Evolutionary conservation across 345 rosid species (phyloP).

Genomic region (Combretum micranthum): DNA sequence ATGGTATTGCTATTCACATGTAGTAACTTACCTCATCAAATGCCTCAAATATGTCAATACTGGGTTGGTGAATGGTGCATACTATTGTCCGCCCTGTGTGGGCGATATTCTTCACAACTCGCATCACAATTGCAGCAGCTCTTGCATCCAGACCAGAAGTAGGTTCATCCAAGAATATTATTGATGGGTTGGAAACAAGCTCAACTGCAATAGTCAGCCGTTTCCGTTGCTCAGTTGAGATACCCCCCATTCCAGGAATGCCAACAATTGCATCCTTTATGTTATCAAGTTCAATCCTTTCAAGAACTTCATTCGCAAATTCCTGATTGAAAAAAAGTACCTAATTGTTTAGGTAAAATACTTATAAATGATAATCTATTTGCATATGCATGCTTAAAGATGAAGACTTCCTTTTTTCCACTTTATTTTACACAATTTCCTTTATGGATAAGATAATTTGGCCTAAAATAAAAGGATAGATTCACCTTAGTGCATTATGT

Average conservation of each 20-base stretch:
- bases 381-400: neutral
- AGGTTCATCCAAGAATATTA: conserved; percentile 64
- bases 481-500: no score
- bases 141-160: conserved; percentile 62
- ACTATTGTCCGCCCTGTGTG: no score
- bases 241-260: conserved; percentile 32
- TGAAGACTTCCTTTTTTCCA: neutral
- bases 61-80: no score
- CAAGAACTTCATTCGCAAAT: conserved; percentile 42
- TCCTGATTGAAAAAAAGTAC: conserved; percentile 17
- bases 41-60: conserved; percentile 51
- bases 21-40: conserved; percentile 39
- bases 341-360: neutral
- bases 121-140: conserved; percentile 63
- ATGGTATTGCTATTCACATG: neutral
- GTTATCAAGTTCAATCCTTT: conserved; percentile 43
- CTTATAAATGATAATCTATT: neutral
- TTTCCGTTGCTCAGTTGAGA: conserved; percentile 52
- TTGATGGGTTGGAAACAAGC: conserved; percentile 49
- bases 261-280: conserved; percentile 49
- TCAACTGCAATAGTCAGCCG: conserved; percentile 55
- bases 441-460: no score
- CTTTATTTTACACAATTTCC: no score
- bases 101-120: conserved; percentile 46
- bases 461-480: no score